Evolutionary conservation across 257 asterid genomes (phyloP), one percentile per base, ranked within the genome.

Genomic region (Plantago major): DNA sequence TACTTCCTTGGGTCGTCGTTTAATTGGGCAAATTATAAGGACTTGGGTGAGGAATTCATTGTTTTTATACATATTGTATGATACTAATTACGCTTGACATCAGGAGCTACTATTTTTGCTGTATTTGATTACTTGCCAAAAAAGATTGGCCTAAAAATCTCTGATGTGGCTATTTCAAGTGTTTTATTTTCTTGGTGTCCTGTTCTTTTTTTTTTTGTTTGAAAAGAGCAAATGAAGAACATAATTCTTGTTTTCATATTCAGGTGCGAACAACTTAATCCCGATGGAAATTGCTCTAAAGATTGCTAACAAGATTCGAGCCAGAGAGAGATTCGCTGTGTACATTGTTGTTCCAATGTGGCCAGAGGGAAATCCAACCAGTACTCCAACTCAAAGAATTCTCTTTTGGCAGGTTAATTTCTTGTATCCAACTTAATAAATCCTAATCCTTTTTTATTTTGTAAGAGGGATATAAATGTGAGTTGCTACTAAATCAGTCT

Each of bases 261-360:
- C 83, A 89, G 97, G 97, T 74, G 97, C 97, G 70, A 89, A 89
- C 74, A 89, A 89, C 75, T 81, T 89, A 60, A 84, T 89, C 45
- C 95, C 97, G 17, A 89, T 89, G 95, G 97, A 89, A 80, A 87
- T 89, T 33, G 97, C 95, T 67, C 94, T 89, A 9, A 89, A 89
- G 74, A 73, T 89, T 53, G 95, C 89, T 55, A 78, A 82, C 52
- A 89, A 89, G 71, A 89, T 89, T 75, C 75, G 80, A 72, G 86
- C 86, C 26, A 63, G 79, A 11, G 95, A 89, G 78, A 84, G 95
- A 72, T 89, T 89, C 73, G 64, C 94, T 16, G 97, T 82, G 30
- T 89, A 89, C 57, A 79, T 89, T 66, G 74, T 89, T 9, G 69
- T 89, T 71, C 97, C 97, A 3, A 89, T 89, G 97, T 89, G 97